Conservation (phyloP, 2,329 filamentous ascomycete genomes). For the Metarhizium sp. region DNA sequence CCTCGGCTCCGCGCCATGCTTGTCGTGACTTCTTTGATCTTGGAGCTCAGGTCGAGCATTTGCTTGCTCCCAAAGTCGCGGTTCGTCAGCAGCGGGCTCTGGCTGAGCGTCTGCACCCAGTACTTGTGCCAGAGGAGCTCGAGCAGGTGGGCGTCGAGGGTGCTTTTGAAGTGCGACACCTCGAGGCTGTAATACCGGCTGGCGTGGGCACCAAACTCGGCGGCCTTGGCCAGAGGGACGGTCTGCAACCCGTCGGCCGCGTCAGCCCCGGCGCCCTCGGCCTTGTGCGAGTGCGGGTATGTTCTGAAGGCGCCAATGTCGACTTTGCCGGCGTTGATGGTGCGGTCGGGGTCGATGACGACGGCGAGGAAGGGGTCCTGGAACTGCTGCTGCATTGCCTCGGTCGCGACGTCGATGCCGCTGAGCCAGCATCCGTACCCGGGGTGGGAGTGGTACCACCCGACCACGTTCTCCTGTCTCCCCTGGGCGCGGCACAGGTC, state of each 20-base stretch:
- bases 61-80: slow-evolving; percentile 90
- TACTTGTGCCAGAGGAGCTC: slow-evolving; percentile 98
- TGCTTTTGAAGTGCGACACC: slow-evolving; percentile 90
- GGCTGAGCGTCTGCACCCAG: slow-evolving; percentile 92
- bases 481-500: slow-evolving; percentile 65
- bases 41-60: slow-evolving; percentile 77
- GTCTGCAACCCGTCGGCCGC: slow-evolving; percentile 54
- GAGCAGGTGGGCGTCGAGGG: slow-evolving; percentile 76
- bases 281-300: slow-evolving; percentile 66
- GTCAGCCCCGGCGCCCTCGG: slow-evolving; percentile 17
- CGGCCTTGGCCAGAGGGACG: slow-evolving; percentile 86
- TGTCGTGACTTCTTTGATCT: slow-evolving; percentile 58
- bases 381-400: slow-evolving; percentile 75
- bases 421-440: slow-evolving; percentile 98
- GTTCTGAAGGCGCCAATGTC: slow-evolving; percentile 97
- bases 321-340: slow-evolving; percentile 87
- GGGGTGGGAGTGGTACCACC: slow-evolving; percentile 97
- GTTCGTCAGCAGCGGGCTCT: slow-evolving; percentile 83
- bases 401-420: slow-evolving; percentile 88
- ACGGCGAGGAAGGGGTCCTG: slow-evolving; percentile 90
- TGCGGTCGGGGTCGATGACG: slow-evolving; percentile 93
- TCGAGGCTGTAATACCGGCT: slow-evolving; percentile 86
- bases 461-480: slow-evolving; percentile 82
- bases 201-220: slow-evolving; percentile 90
- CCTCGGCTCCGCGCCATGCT: slow-evolving; percentile 17